A percentile compares a stretch with the other conserved stretches of the same genome.
Conservation (phyloP, 257 asterid species). For the Jasminum sambac region DNA sequence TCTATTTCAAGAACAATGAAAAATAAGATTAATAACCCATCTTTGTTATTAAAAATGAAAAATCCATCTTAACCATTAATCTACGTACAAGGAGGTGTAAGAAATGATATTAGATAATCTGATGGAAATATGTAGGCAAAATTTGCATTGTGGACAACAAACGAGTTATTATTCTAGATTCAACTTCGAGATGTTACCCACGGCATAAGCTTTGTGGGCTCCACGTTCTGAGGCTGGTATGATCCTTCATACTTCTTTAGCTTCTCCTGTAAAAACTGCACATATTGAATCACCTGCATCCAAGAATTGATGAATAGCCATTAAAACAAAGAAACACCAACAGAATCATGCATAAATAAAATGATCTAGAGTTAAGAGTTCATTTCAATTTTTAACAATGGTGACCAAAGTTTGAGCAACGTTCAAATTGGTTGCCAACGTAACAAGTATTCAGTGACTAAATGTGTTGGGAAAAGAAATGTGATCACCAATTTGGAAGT, state of each 20-base stretch:
- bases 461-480: not conserved
- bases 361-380: not conserved
- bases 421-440: not conserved
- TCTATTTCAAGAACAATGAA: slow-evolving; percentile 43
- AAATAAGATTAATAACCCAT: slow-evolving; percentile 4
- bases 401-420: not conserved
- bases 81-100: not conserved
- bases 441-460: not conserved
- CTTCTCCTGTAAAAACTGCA: slow-evolving; percentile 78
- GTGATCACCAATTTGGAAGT: not conserved
- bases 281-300: slow-evolving; percentile 83
- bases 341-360: slow-evolving; percentile 1
- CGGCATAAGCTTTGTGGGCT: slow-evolving; percentile 91
- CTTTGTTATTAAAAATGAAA: not conserved
- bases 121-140: not conserved
- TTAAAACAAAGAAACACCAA: slow-evolving; percentile 14
- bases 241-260: slow-evolving; percentile 79
- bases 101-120: not conserved
- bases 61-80: not conserved
- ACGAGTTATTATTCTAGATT: not conserved
- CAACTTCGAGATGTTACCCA: slow-evolving; percentile 61
- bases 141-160: slow-evolving; percentile 19
- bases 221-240: slow-evolving; percentile 79
- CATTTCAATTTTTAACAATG: not conserved
- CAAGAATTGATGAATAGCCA: slow-evolving; percentile 28